Evolutionary conservation across 495 filamentous ascomycete species (phyloP), one percentile per base, ranked within the genome.

Genomic region (Paragyromitra xinjiangensis): DNA sequence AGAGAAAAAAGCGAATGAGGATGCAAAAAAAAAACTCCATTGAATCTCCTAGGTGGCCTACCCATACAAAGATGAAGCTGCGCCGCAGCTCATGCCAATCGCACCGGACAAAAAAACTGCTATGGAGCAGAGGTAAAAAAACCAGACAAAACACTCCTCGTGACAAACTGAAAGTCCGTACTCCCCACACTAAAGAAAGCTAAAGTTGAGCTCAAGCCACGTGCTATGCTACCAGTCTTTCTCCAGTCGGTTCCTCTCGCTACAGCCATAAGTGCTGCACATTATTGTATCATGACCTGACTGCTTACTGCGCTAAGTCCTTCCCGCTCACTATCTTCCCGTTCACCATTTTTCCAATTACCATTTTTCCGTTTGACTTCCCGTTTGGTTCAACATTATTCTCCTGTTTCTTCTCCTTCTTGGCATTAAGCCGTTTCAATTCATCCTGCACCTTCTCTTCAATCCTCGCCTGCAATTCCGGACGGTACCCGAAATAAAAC

Each of bases 401-500:
- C 5, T 12, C 29, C 14, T 37, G 56, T 55, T 77, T 64, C 44
- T 72, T 64, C 6, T 26, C 64, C 12, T 85, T 82, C 62, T 81
- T 82, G 70, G 85, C 83, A 71, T 81, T 82, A 75, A 89, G 88
- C 81, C 89, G 92, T 75, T 86, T 84, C 63, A 93, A 84, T 83
- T 95, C 92, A 72, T 87, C 83, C 82, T 89, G 83, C 2, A 98
- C 92, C 37, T 87, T 91, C 77, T 91, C 90, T 64, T 94, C 89
- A 44, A 98, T 88, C 50, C 95, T 88, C 62, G 88, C 86, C 85
- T 93, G 92, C 81, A 99, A 85, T 82, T 95, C 94, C 0, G 92
- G 92, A 29, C 95, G 88, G 84, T 98, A 99, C 6, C 95, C 95
- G 67, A 95, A 90, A 81, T 87, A 90, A 85, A 99, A 99, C 26